Base-by-base conservation (phyloP, 495 filamentous ascomycete species). In the Penicillium lagena region DNA sequence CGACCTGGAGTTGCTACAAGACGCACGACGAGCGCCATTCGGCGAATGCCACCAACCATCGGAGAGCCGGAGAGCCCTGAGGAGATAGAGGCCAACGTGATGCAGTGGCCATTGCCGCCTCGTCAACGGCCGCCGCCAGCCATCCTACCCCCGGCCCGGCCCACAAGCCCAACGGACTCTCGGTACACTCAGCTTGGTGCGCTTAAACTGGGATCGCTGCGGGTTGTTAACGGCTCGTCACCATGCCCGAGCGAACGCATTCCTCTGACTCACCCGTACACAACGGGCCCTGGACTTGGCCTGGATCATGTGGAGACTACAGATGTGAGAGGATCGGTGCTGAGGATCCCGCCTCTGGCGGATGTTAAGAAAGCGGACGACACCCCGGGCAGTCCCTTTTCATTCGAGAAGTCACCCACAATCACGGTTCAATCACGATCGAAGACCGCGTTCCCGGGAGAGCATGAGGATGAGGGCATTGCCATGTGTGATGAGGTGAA, bases 131-230 rank as follows among this genome's bases (percentile, higher is more conserved):
- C 45, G 22, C 27, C 37, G 4, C 32, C 48, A 9, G 36, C 22
- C 1, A 9, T 32, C 1, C 27, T 34, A 22, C 28, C 49, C 11
- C 49, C 49, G 13, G 33, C 41, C 7, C 62, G 67, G 12, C 62
- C 70, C 8, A 44, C 58, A 15, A 75, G 71, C 35, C 74, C 74
- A 12, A 56, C 47, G 15, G 68, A 67, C 37, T 54, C 71, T 28
- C 64, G 63, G 15, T 74, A 73, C 45, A 68, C 69, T n/a, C 70
- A 77, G 46, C 46, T 77, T 12, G 72, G 72, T 29, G 68, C 69
- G 2, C 56, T 77, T 17, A 70, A 70, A 35, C 42, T 75, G 13
- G 74, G 74, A 12, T 75, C 72, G 11, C 44, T 77, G 38, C 66
- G 72, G 11, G 67, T 77, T 4, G 73, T 75, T 2, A 77, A 77